A percentile compares a stretch with the other conserved stretches of the same genome.
phyloP scores from a whole-genome alignment of 164 flowering plant species.

The Malania oleifera region DNA sequence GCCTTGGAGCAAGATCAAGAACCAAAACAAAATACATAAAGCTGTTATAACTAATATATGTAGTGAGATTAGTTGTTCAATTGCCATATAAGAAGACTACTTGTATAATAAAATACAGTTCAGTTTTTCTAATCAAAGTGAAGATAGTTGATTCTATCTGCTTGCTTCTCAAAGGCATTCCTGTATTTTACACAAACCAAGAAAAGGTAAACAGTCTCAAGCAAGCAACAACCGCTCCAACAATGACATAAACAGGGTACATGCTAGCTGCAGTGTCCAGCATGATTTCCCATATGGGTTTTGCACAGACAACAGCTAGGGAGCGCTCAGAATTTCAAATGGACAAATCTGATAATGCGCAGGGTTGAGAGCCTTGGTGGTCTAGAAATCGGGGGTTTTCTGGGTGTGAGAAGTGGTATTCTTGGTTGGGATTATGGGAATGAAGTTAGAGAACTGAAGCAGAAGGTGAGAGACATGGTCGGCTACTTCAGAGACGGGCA shows the following conservation, averaged over 20 bases:
- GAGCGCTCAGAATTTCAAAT: slow-evolving; percentile 18
- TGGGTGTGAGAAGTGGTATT: slow-evolving; percentile 15
- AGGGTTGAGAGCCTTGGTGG: slow-evolving; percentile 2
- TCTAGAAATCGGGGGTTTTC: slow-evolving; percentile 3
- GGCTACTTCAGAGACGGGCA: not conserved
- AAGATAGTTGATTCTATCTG: too few relatives aligned
- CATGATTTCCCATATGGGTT: slow-evolving; percentile 47
- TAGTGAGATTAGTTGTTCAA: too few relatives aligned
- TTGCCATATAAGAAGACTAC: too few relatives aligned
- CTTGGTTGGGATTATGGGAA: slow-evolving; percentile 12
- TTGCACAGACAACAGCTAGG: slow-evolving; percentile 11
- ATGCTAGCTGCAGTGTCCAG: slow-evolving; percentile 57
- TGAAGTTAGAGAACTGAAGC: slow-evolving; percentile 6
- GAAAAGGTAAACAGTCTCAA: slow-evolving; percentile 60
- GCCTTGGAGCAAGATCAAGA: too few relatives aligned
- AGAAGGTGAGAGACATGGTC: slow-evolving; percentile 20
- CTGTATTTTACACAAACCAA: too few relatives aligned
- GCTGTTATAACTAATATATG: too few relatives aligned
- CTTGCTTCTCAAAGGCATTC: too few relatives aligned
- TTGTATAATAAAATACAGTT: too few relatives aligned
- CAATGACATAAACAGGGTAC: slow-evolving; percentile 72
- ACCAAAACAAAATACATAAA: too few relatives aligned
- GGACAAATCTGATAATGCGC: slow-evolving; percentile 13
- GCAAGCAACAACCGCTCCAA: slow-evolving; percentile 66
- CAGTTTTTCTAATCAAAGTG: too few relatives aligned